Percentiles rank a stretch among this genome's conserved stretches.
Conservation (phyloP, 495 filamentous ascomycete species). For the Trichoderma gamsii region DNA sequence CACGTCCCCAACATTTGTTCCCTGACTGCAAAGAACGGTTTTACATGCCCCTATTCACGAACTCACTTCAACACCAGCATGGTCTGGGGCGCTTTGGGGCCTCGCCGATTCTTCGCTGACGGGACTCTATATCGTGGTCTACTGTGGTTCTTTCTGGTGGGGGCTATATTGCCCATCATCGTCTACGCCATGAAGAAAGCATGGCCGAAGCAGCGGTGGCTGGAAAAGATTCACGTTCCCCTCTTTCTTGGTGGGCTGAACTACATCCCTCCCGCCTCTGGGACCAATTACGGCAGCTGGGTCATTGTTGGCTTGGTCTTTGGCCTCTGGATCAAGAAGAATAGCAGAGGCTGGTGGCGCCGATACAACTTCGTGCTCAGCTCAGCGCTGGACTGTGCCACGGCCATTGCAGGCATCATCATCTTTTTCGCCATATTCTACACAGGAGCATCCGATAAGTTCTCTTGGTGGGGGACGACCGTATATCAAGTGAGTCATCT, state of each 20-base stretch:
- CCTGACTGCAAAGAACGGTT: neutral
- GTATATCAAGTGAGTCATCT: neutral
- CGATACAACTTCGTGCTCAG: constrained; percentile 32
- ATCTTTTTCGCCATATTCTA: constrained; percentile 27
- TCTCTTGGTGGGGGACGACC: neutral
- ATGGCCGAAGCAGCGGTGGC: constrained; percentile 2
- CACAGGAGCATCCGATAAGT: neutral
- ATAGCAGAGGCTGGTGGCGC: constrained; percentile 38
- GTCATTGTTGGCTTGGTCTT: constrained; percentile 43
- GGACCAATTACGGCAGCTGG: constrained; percentile 46
- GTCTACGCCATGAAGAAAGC: neutral
- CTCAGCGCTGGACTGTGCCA: constrained; percentile 26
- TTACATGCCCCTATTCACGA: constrained; percentile 6
- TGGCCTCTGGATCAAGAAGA: constrained; percentile 36
- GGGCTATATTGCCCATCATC: neutral
- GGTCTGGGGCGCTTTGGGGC: neutral
- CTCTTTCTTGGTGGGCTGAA: constrained; percentile 42
- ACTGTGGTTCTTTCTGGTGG: neutral
- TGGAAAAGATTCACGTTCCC: constrained; percentile 39
- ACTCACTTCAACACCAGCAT: constrained; percentile 9
- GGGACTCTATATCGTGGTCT: neutral
- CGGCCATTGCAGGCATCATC: constrained; percentile 29
- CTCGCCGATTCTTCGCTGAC: neutral
- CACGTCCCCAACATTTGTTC: constrained; percentile 4
- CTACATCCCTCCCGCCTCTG: constrained; percentile 36